Percentiles rank a stretch among this genome's conserved stretches.
These are phyloP conservation scores for Russula olivacea DNA, from an alignment of 768 basidiomycete species.

Conservation along the genomic window DNA sequence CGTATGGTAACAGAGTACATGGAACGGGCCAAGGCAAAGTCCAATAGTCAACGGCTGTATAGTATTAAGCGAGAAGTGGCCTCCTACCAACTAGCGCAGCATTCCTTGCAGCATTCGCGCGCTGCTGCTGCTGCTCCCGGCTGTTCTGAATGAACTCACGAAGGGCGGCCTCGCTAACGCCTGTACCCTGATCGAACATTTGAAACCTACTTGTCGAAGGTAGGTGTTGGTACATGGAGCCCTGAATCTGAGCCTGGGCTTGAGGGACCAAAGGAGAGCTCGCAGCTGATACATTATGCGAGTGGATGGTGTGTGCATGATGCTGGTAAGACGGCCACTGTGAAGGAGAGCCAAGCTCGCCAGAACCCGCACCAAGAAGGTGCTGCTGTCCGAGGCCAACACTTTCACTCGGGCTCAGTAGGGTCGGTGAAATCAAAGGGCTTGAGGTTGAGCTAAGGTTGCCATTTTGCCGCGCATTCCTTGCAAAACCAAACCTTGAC, in stretches of 20 bases:
- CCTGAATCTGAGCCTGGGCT: slow-evolving; percentile 37
- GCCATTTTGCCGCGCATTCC: slow-evolving; percentile 31
- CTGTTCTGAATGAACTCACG: slow-evolving; percentile 71
- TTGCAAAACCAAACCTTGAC: slow-evolving; percentile 76
- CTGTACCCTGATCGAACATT: slow-evolving; percentile 43
- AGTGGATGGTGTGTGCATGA: slow-evolving; percentile 38
- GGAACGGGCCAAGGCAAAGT: slow-evolving; percentile 8
- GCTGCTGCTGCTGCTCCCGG: slow-evolving; percentile 41
- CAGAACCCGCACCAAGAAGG: slow-evolving; percentile 26
- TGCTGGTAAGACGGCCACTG: slow-evolving; percentile 44
- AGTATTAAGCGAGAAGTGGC: slow-evolving; percentile 39
- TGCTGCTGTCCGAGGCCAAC: slow-evolving; percentile 47
- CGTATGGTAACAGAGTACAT: slow-evolving; percentile 28
- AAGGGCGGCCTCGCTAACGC: slow-evolving; percentile 69
- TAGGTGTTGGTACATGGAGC: slow-evolving; percentile 33
- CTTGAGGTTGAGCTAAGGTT: slow-evolving; percentile 61
- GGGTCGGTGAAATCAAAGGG: slow-evolving; percentile 51
- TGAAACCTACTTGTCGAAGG: slow-evolving; percentile 43
- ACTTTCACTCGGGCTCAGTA: slow-evolving; percentile 43
- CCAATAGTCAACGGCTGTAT: slow-evolving; percentile 29
- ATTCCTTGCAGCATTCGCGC: slow-evolving; percentile 30
- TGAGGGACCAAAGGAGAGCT: slow-evolving; percentile 47
- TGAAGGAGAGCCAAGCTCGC: slow-evolving; percentile 36
- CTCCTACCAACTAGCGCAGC: slow-evolving; percentile 43
- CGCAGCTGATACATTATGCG: slow-evolving; percentile 36